Conservation (phyloP, 768 basidiomycete genomes). For the Tulasnella sp. region DNA sequence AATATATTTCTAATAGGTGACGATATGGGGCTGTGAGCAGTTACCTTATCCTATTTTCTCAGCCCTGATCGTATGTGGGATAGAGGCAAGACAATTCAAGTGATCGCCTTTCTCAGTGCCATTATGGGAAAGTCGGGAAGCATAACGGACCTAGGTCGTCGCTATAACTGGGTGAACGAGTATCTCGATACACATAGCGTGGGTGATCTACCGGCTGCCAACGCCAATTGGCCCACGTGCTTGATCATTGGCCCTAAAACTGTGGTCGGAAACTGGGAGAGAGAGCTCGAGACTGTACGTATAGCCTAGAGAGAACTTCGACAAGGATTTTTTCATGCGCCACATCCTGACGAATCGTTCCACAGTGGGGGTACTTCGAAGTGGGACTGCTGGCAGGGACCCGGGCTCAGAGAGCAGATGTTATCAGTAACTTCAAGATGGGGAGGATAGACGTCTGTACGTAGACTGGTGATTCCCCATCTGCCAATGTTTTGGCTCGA, state of each 20-base stretch:
- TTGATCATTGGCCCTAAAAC: slow-evolving; percentile 79
- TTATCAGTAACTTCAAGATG: slow-evolving; percentile 60
- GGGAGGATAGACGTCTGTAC: slow-evolving; percentile 77
- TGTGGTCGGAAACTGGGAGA: slow-evolving; percentile 78
- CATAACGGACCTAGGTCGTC: slow-evolving; percentile 49
- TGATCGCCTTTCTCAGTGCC: slow-evolving; percentile 78
- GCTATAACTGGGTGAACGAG: slow-evolving; percentile 54
- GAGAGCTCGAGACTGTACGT: slow-evolving; percentile 73
- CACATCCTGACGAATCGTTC: slow-evolving; percentile 3
- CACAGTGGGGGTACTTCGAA: slow-evolving; percentile 94
- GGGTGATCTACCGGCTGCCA: slow-evolving; percentile 49
- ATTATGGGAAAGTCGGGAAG: slow-evolving; percentile 79
- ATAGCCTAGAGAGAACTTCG: too few relatives aligned
- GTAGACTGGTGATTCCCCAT: slow-evolving; percentile 24
- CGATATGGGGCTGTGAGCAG: slow-evolving; percentile 76
- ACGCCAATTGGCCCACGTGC: slow-evolving; percentile 73
- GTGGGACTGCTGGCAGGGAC: slow-evolving; percentile 57
- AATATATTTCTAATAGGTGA: slow-evolving; percentile 39
- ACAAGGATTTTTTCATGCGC: too few relatives aligned
- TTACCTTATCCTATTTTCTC: background rate
- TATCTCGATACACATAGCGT: slow-evolving; percentile 24
- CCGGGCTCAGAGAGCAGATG: slow-evolving; percentile 40
- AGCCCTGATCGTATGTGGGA: slow-evolving; percentile 13
- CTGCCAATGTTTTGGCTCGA: background rate
- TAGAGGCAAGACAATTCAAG: slow-evolving; percentile 88